Base-by-base conservation (phyloP, 129 eudicot genomes). In the Scalesia atractyloides region DNA sequence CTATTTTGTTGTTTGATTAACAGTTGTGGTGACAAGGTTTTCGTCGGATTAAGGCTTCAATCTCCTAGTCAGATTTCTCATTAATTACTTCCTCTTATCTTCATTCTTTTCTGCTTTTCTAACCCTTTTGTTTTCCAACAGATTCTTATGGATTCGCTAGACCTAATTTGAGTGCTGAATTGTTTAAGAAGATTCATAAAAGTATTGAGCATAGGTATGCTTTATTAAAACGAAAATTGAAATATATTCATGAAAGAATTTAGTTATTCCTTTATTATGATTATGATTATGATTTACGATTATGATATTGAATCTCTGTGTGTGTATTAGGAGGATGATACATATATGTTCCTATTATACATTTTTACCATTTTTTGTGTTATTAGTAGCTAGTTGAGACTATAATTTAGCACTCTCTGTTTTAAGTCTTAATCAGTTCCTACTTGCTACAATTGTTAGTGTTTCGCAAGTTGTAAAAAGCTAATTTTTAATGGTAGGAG, bases 31-130 rank as follows among this genome's bases (percentile, higher is more conserved):
- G 87, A 85, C 82, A 92, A 80, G 76, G 86, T 83, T 73, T 87
- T 64, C 76, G 96, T 83, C 7, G 98, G 98, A 14, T 76, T 92
- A 60, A 78, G 80, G 73, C 81, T 74, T 53, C 96, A 89, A 80
- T 83, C 86, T 80, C 87, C 95, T 69, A 75, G 97, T 91, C 6
- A 52, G 81, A 17, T 36, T 17, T 11, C 2, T 57, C 18, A 17
- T 36, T 69, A n/a, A 5, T 57, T 50, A 15, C 58, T 13, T 12
- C 44, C 20, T 22, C n/a, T 39, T 56, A 15, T 20, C 18, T 46
- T 1, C 2, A 16, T 5, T 1, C 9, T 60, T 72, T 33, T 3
- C 9, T 4, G 3, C 36, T 24, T 57, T 19, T 19, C 17, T 70
- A 20, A 33, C 16, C 36, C 2, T 57, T 8, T 36, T 48, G 26